These are phyloP conservation scores for Podosphaera xanthii DNA, from an alignment of 2,329 filamentous ascomycete genomes.

Conservation along the genomic window DNA sequence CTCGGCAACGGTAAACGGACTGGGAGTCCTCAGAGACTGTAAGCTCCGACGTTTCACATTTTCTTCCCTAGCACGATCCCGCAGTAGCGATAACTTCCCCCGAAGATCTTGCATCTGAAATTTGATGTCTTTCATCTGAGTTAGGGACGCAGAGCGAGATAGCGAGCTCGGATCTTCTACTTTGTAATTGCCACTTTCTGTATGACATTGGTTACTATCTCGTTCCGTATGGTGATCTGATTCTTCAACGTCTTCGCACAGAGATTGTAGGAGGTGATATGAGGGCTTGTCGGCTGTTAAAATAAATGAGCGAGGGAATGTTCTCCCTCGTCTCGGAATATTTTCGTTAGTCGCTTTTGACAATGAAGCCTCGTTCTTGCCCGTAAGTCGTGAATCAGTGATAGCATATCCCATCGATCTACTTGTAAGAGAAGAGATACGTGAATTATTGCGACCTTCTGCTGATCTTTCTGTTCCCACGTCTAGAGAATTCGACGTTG, in stretches of 20 bases:
- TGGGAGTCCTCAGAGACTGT: conserved; percentile 34
- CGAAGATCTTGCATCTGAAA: conserved; percentile 47
- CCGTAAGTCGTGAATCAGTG: conserved; percentile 7
- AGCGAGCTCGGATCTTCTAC: conserved; percentile 8
- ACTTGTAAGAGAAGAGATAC: too few species aligned
- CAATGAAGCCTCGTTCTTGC: conserved; percentile 11
- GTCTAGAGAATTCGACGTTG: conserved; percentile 7
- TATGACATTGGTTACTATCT: conserved; percentile 8
- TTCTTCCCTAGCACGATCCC: conserved; percentile 40
- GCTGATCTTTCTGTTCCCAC: too few species aligned
- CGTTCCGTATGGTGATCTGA: conserved; percentile 8
- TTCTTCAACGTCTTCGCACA: conserved; percentile 27
- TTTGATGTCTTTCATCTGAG: conserved; percentile 33
- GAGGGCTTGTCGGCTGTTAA: not conserved
- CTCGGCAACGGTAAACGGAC: conserved; percentile 20
- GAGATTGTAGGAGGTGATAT: conserved; percentile 21
- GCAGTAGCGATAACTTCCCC: conserved; percentile 42
- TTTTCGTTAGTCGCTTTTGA: conserved; percentile 5
- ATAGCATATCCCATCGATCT: too few species aligned
- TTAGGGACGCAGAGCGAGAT: conserved; percentile 14
- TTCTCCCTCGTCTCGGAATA: conserved; percentile 1
- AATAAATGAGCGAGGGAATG: conserved; percentile 6
- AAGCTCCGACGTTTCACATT: conserved; percentile 37
- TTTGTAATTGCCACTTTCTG: conserved; percentile 8
- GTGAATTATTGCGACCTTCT: too few species aligned